These are phyloP conservation scores for Nissolia schottii DNA, from an alignment of 306 rosid genomes.

Conservation along the genomic window DNA sequence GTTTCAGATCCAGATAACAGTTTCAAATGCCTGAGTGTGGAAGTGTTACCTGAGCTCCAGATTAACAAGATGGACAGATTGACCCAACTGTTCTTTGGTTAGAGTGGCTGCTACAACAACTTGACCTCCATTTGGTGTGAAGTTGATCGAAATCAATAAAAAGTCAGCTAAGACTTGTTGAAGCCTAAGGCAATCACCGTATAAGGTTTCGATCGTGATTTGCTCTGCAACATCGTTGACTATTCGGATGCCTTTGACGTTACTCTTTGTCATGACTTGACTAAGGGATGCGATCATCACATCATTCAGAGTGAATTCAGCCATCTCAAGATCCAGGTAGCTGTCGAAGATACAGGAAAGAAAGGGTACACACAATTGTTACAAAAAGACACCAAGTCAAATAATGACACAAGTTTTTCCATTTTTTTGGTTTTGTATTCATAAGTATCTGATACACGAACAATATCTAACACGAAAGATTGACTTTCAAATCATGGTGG, in stretches of 20 bases:
- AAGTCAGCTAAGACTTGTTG: slow-evolving; percentile 87
- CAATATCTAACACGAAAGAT: not conserved
- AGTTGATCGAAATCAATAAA: slow-evolving; percentile 53
- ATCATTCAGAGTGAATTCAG: slow-evolving; percentile 73
- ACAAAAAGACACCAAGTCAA: slow-evolving; percentile 2
- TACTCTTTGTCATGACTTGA: slow-evolving; percentile 69
- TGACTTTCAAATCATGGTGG: not conserved
- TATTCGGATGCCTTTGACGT: slow-evolving; percentile 46
- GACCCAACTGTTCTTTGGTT: slow-evolving; percentile 69
- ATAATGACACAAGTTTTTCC: not conserved
- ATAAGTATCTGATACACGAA: not conserved
- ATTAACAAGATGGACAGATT: slow-evolving; percentile 78
- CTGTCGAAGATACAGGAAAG: slow-evolving; percentile 37
- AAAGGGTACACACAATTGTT: not conserved
- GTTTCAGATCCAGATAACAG: not conserved
- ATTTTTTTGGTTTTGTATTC: not conserved
- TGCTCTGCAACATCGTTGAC: slow-evolving; percentile 62
- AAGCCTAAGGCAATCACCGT: slow-evolving; percentile 81
- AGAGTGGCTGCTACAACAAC: slow-evolving; percentile 53
- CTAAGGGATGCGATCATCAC: slow-evolving; percentile 66
- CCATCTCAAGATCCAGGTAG: slow-evolving; percentile 86
- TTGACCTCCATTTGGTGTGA: slow-evolving; percentile 63
- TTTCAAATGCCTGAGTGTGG: not conserved
- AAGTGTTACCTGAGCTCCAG: slow-evolving; percentile 67
- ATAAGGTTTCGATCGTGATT: slow-evolving; percentile 50